Evolutionary conservation across 148 eudicot species (phyloP), one percentile per base, ranked within the genome.

Genomic region (Fagopyrum tataricum): DNA sequence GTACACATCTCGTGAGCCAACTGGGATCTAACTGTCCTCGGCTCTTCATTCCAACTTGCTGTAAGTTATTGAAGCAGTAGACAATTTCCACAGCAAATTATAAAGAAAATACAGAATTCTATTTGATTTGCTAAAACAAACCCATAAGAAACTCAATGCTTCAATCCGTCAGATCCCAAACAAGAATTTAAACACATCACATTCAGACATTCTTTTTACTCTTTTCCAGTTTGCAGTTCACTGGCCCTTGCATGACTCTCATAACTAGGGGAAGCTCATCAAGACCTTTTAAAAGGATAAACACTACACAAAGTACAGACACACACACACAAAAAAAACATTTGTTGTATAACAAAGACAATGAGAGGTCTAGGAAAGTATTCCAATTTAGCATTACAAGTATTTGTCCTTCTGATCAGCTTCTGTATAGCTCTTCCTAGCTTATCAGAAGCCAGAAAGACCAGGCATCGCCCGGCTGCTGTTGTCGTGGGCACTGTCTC

Each of bases 121-220:
- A n/a, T n/a, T n/a, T n/a, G n/a, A n/a, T n/a, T n/a, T n/a, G n/a
- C n/a, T n/a, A n/a, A n/a, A n/a, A n/a, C n/a, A n/a, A n/a, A n/a
- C n/a, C n/a, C 37, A 31, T 31, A 31, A 31, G 0, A 31, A 31
- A 31, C 37, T 31, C 37, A 31, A 31, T 31, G 37, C 37, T 31
- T 31, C 37, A 31, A 31, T 31, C 37, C 1, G 37, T 61, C 15
- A 64, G 14, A 64, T 31, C 20, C 44, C 31, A 37, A 64, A 15
- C 69, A 8, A 64, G 18, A 64, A 64, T 64, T 64, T 64, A 64
- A 31, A 37, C 69, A 64, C 43, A 64, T 64, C 69, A 64, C 69
- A 64, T 64, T 37, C 69, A 31, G 18, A 64, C 6, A 64, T 64
- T 64, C 69, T 12, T 64, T 26, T 64, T 6, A 6, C 12, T 17